phyloP scores from a whole-genome alignment of 352 stramenopile species.

The Phytophthora ohioensis region DNA sequence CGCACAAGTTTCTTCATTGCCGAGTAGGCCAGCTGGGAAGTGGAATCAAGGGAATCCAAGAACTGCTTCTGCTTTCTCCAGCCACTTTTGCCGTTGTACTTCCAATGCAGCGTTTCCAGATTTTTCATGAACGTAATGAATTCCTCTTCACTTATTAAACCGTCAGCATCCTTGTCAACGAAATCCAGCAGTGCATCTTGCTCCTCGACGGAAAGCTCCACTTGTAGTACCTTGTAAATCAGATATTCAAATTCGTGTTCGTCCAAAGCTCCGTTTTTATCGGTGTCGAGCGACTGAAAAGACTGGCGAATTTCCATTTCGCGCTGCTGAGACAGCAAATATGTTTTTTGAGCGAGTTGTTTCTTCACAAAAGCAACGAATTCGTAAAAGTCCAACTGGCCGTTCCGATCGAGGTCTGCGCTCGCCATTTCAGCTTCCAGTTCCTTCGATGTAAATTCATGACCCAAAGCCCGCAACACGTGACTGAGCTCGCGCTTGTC shows the following conservation, averaged over 20 bases:
- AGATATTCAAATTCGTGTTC: constrained; percentile 83
- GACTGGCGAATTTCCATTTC: constrained; percentile 82
- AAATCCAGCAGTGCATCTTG: constrained; percentile 78
- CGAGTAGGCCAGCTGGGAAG: constrained; percentile 60
- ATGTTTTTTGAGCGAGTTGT: constrained; percentile 66
- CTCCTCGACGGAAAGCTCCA: constrained; percentile 79
- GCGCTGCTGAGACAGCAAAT: constrained; percentile 59
- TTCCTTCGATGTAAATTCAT: constrained; percentile 79
- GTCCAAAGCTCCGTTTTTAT: constrained; percentile 74
- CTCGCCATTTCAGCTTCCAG: constrained; percentile 64
- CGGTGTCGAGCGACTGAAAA: constrained; percentile 72
- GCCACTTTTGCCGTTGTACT: constrained; percentile 37
- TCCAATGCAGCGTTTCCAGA: constrained; percentile 62
- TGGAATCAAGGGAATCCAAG: constrained; percentile 49
- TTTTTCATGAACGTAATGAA: constrained; percentile 83
- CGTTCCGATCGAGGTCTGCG: constrained; percentile 72
- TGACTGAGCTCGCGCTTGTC: constrained; percentile 74
- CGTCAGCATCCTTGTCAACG: constrained; percentile 69
- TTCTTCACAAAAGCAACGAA: constrained; percentile 77
- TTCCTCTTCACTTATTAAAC: constrained; percentile 70
- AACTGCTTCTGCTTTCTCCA: constrained; percentile 48
- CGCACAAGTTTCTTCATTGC: constrained; percentile 84
- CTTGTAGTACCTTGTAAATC: constrained; percentile 76
- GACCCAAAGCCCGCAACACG: constrained; percentile 69
- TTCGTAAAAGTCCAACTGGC: constrained; percentile 78